Base-by-base conservation (phyloP, 257 asterid genomes). In the Oldenlandia corymbosa region DNA sequence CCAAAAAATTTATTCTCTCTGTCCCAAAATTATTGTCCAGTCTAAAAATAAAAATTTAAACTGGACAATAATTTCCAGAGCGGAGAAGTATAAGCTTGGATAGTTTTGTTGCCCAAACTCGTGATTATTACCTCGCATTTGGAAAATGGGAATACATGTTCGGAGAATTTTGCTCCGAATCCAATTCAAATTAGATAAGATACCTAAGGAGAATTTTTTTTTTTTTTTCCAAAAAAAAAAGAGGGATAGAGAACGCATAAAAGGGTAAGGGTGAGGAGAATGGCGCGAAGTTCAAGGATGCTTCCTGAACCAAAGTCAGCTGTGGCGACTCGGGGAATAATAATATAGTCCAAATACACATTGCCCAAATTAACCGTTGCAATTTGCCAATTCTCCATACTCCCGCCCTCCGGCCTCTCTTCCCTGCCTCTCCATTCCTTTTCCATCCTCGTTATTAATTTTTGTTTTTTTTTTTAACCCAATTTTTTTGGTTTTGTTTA, bases 271-370 rank as follows among this genome's bases (percentile, higher is more conserved):
- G 31, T 24, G 59, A 56, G 24, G 72, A 52, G 62, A 1, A 46
- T 74, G 85, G 82, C 83, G 88, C 83, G 76, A 81, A 79, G 30
- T 75, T 72, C 66, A 57, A 77, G 67, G 77, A 71, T 52, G 75
- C 73, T 74, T 65, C 73, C 46, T 43, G 66, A 31, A 63, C 56
- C 45, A 43, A 42, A 30, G 72, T 64, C 83, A 67, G 76, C 51
- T 53, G 82, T 72, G 85, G 82, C 77, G 71, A 72, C 74, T 65
- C 73, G 74, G 50, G 60, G n/a, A n/a, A n/a, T n/a, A n/a, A n/a
- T n/a, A 62, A 50, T 54, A 64, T 75, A 57, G 66, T 51, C n/a
- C n/a, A n/a, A n/a, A n/a, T n/a, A 1, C 39, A 0, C n/a, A 17
- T 42, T 20, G 52, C 39, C 52, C 49, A 10, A 20, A 26, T 16